Conservation (phyloP, 2,329 filamentous ascomycete species). For the Nemania sp. region DNA sequence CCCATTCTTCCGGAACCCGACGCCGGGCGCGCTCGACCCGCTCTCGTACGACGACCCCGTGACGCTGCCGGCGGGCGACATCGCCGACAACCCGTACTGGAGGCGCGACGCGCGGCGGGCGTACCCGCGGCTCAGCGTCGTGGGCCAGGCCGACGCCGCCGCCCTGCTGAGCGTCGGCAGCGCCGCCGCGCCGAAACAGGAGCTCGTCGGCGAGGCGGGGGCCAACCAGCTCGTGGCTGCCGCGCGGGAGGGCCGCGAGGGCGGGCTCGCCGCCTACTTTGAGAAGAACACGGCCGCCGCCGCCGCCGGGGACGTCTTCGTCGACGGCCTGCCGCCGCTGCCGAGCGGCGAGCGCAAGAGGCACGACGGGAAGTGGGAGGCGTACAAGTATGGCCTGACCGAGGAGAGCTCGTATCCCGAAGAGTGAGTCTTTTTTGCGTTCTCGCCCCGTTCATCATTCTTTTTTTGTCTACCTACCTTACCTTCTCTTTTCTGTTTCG, state of each 20-base stretch:
- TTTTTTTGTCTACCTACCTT: too few relatives aligned
- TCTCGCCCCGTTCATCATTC: too few relatives aligned
- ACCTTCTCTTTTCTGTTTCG: too few relatives aligned
- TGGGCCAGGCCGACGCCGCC: slow-evolving; percentile 84
- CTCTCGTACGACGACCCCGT: slow-evolving; percentile 79
- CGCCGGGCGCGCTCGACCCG: slow-evolving; percentile 75
- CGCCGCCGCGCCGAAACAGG: slow-evolving; percentile 77
- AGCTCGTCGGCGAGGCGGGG: slow-evolving; percentile 76
- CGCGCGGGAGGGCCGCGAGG: slow-evolving; percentile 70
- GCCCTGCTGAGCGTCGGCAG: slow-evolving; percentile 85
- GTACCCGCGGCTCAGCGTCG: slow-evolving; percentile 79
- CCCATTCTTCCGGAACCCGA: slow-evolving; percentile 85
- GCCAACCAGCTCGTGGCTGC: slow-evolving; percentile 72
- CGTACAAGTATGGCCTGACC: slow-evolving; percentile 69
- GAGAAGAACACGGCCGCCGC: slow-evolving; percentile 60
- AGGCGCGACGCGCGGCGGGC: slow-evolving; percentile 85
- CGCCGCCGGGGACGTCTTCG: slow-evolving; percentile 63
- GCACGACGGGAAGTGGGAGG: slow-evolving; percentile 59
- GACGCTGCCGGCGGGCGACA: slow-evolving; percentile 80
- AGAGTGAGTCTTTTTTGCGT: slow-evolving; percentile 56
- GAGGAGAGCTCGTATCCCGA: slow-evolving; percentile 73
- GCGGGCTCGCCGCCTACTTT: slow-evolving; percentile 73
- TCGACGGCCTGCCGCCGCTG: slow-evolving; percentile 82
- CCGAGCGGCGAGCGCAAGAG: slow-evolving; percentile 70
- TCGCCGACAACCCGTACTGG: slow-evolving; percentile 94